Base-by-base conservation (phyloP, 192 early-diverging fungal genomes). In the Coemansia sp. region DNA sequence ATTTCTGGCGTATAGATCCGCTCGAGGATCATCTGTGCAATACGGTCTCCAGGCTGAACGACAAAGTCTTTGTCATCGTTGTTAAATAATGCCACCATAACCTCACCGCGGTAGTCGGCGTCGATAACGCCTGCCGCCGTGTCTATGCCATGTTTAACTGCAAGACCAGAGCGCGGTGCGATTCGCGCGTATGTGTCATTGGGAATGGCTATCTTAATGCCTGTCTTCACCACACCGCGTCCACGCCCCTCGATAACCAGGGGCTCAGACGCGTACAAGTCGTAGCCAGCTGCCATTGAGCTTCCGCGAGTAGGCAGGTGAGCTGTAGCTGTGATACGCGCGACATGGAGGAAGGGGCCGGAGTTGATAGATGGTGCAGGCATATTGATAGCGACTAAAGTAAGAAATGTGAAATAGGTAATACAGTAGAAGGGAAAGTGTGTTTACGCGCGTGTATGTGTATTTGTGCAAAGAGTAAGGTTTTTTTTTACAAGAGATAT, bases 1-100 rank as follows among this genome's bases (percentile, higher is more conserved):
- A 97, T 83, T 9, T 87, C 84, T 5, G 94, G 89, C 2, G 87
- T 91, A 40, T 65, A 84, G 25, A 95, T 92, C 45, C 82, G 73
- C 69, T 97, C 97, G 10, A 99, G 73, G 30, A 99, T 85, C 51
- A 99, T 71, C 78, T 99, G 97, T 12, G 97, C 97, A 69, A 99
- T 85, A 23, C 97, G 85, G 68, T 99, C 95, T 14, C 97, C 97
- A 42, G 83, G 70, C 40, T 87, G 84, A 53, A 99, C 85, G 78
- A 62, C 30, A 81, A 80, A 77, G 18, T 91, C 86, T 0, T 75
- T 68, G 46, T 90, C 83, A 45, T 83, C 80, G 76, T 94, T 91
- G 81, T 95, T 96, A 70, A 96, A 95, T 62, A 96, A 67, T 1
- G 94, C 83, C 7, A 97, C 85, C 41, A 89, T 87, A 30, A 97